A percentile compares a stretch with the other conserved stretches of the same genome.
phyloP scores from a whole-genome alignment of 305 asterid species.

The Rubia occidens region DNA sequence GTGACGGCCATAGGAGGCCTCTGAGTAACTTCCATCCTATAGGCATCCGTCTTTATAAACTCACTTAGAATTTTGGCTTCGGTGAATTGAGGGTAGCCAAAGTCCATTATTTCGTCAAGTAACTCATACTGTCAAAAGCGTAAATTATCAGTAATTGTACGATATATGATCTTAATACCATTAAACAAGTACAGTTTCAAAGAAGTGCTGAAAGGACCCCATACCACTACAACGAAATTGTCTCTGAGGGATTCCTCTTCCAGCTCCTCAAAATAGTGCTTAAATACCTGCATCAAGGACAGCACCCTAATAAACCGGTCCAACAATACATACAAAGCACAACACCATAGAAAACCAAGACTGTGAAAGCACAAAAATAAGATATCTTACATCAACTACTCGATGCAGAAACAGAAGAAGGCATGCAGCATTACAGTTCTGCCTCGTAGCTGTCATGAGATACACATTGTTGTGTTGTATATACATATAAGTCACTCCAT shows the following conservation, averaged over 20 bases:
- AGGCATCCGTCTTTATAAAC: slow-evolving; percentile 96
- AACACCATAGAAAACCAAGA: not conserved
- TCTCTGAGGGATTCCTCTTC: slow-evolving; percentile 98
- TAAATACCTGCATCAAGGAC: slow-evolving; percentile 55
- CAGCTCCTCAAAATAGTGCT: slow-evolving; percentile 89
- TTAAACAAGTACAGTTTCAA: not conserved
- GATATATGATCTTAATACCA: not conserved
- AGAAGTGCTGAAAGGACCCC: slow-evolving; percentile 10
- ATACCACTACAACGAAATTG: slow-evolving; percentile 95
- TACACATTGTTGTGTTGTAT: slow-evolving; percentile 91
- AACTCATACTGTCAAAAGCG: slow-evolving; percentile 61
- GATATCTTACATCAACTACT: slow-evolving; percentile 77
- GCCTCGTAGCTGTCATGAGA: slow-evolving; percentile 88
- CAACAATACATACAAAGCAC: not conserved
- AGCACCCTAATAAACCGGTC: not conserved
- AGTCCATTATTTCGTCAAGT: slow-evolving; percentile 97
- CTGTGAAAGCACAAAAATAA: slow-evolving; percentile 17
- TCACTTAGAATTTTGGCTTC: slow-evolving; percentile 98
- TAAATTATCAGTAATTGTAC: slow-evolving; percentile 9
- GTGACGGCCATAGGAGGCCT: slow-evolving; percentile 99
- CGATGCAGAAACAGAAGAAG: slow-evolving; percentile 87
- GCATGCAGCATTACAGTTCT: slow-evolving; percentile 97
- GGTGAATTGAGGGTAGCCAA: slow-evolving; percentile 94
- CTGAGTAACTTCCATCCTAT: slow-evolving; percentile 89
- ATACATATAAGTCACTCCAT: slow-evolving; percentile 87